Percentiles rank a stretch among this genome's conserved stretches.
phyloP scores from a whole-genome alignment of 1,284 basidiomycete genomes.

The Boletus hoseneyae region DNA sequence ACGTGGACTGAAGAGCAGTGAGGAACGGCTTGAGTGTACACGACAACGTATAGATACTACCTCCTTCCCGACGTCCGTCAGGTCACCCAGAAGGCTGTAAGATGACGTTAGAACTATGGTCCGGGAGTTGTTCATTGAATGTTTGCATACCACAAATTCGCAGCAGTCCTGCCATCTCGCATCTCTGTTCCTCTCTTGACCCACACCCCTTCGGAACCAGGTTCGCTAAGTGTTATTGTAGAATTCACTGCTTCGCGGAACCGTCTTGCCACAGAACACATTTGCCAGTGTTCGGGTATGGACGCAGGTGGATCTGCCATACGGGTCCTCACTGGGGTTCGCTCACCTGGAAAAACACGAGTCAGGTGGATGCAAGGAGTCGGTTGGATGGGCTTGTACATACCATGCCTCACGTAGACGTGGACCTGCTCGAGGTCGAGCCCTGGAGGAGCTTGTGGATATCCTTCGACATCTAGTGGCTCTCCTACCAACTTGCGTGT shows the following conservation, averaged over 20 bases:
- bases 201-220: constrained; percentile 30
- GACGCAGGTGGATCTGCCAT: constrained; percentile 58
- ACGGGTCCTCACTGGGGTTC: constrained; percentile 67
- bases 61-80: constrained; percentile 75
- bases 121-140: neutral
- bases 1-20: constrained; percentile 53
- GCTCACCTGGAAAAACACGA: constrained; percentile 52
- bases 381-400: constrained; percentile 22
- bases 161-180: constrained; percentile 47
- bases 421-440: constrained; percentile 69
- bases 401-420: constrained; percentile 72
- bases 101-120: neutral
- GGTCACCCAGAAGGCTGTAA: constrained; percentile 67
- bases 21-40: constrained; percentile 3
- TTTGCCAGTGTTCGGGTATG: constrained; percentile 67
- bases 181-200: constrained; percentile 53
- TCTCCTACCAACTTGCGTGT: constrained; percentile 34
- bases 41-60: constrained; percentile 34
- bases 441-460: constrained; percentile 53
- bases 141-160: constrained; percentile 60
- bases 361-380: neutral
- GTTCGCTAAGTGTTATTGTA: constrained; percentile 17
- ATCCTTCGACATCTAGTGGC: constrained; percentile 56
- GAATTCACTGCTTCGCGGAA: constrained; percentile 48
- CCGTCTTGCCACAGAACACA: constrained; percentile 58